Percentiles rank a stretch among this genome's conserved stretches.
These are phyloP conservation scores for Botrytis tulipae DNA, from an alignment of 2,329 filamentous ascomycete species.

Conservation along the genomic window DNA sequence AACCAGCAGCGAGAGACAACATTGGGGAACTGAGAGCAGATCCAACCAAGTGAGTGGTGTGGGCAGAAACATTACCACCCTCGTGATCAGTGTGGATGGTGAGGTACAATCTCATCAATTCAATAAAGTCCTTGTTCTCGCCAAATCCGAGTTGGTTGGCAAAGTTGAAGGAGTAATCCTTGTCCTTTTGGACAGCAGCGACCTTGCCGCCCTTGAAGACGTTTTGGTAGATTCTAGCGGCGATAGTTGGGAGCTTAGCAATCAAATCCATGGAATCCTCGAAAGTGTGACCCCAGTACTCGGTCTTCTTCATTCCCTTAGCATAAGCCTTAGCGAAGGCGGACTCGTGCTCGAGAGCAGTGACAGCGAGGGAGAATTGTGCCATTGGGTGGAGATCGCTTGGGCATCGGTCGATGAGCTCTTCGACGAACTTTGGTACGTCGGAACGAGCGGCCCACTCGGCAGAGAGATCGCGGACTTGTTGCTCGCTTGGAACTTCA, in stretches of 20 bases:
- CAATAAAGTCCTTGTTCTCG: constrained; percentile 92
- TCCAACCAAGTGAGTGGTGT: constrained; percentile 98
- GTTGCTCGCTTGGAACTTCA: constrained; percentile 95
- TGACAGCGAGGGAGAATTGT: constrained; percentile 97
- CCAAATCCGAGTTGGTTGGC: constrained; percentile 98
- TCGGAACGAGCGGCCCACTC: constrained; percentile 98
- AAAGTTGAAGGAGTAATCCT: constrained; percentile 99
- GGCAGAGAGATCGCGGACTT: constrained; percentile 95
- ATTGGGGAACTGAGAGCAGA: constrained; percentile 95
- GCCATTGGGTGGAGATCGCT: constrained; percentile 99
- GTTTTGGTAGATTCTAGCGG: constrained; percentile 98
- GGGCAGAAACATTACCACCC: constrained; percentile 96
- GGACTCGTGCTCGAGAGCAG: constrained; percentile 96
- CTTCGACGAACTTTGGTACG: constrained; percentile 96
- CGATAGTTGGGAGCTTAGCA: constrained; percentile 98
- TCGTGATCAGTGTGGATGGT: constrained; percentile 99
- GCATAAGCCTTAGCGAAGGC: constrained; percentile 98
- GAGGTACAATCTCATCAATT: constrained; percentile 97
- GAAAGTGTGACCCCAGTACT: constrained; percentile 99
- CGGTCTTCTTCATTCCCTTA: constrained; percentile 98
- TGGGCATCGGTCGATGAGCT: constrained; percentile 99
- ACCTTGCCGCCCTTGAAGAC: constrained; percentile 99
- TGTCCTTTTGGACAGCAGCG: constrained; percentile 91
- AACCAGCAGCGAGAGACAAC: constrained; percentile 92
- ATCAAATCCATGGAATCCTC: constrained; percentile 99